Conservation (phyloP, 352 stramenopile species). For the Phytopythium chamaehyphon region DNA sequence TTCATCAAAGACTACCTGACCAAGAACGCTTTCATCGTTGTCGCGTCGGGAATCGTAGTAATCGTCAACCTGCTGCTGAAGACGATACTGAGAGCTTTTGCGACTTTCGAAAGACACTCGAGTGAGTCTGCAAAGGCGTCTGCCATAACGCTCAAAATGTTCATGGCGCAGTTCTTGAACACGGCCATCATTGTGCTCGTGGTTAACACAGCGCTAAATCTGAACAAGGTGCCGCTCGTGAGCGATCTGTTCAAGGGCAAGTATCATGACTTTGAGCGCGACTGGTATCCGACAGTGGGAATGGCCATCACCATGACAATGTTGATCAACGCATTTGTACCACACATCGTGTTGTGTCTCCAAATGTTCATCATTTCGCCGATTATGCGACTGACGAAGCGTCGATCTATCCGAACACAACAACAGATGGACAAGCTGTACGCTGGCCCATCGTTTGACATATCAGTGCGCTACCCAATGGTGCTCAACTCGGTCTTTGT, state of each 20-base stretch:
- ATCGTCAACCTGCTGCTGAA: conserved; percentile 78
- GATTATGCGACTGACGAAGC: conserved; percentile 31
- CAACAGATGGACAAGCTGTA: conserved; percentile 78
- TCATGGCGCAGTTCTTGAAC: conserved; percentile 78
- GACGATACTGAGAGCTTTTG: conserved; percentile 57
- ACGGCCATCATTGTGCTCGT: conserved; percentile 79
- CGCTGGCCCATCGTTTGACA: conserved; percentile 64
- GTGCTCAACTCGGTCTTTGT: conserved; percentile 85
- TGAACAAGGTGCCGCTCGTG: conserved; percentile 37
- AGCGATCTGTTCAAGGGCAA: conserved; percentile 71
- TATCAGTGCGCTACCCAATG: conserved; percentile 77
- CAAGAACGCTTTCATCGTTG: conserved; percentile 65
- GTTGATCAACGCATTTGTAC: conserved; percentile 76
- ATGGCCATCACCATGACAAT: conserved; percentile 86
- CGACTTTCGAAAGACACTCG: conserved; percentile 68
- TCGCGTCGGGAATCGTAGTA: conserved; percentile 63
- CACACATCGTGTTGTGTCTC: conserved; percentile 54
- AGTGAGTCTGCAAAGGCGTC: conserved; percentile 79
- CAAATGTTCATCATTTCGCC: conserved; percentile 60
- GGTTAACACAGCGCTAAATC: conserved; percentile 57
- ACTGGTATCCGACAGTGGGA: conserved; percentile 86
- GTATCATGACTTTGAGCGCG: conserved; percentile 77
- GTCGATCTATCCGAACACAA: conserved; percentile 54
- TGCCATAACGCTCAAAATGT: conserved; percentile 75
- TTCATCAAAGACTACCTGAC: conserved; percentile 68